Evolutionary conservation across 2,329 filamentous ascomycete genomes (phyloP), one percentile per base, ranked within the genome.

Genomic region (Talaromyces funiculosus): DNA sequence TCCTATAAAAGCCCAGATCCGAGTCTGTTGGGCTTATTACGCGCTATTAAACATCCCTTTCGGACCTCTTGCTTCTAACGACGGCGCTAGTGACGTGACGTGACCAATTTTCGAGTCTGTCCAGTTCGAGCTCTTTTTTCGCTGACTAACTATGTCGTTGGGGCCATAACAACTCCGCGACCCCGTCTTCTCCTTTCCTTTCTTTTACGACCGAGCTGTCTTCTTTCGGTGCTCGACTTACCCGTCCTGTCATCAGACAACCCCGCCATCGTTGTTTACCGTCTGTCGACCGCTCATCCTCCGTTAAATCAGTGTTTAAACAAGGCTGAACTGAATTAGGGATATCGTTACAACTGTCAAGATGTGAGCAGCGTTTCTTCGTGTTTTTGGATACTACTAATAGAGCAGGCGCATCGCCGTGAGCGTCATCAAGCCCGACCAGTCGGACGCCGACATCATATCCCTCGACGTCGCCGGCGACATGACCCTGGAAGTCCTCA

Each of bases 401-500:
- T 26, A 14, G 53, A n/a, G 53, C 67, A 96, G 91, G 92, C 89
- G 87, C 76, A 88, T 96, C 77, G 94, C 91, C 57, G 86, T 96
- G 75, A 90, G 85, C 75, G 89, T 96, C 73, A 89, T 89, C 72
- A 88, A 89, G 66, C 85, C 88, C 65, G 86, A 89, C 72, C 81
- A 86, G 65, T 77, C 78, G 67, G 88, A 91, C 72, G 84, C 87
- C 65, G 89, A 91, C 70, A 83, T 96, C 71, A 81, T 96, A 68
- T 88, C 86, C 61, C 84, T 96, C 66, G 91, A 96, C 68, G 86
- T 96, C 66, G 88, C 89, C 63, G 82, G 86, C 43, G 90, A 90
- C 69, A 91, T 94, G 81, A 90, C 90, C 53, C 78, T 97, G 67
- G 87, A 87, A 69, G 88, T 91, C 57, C 84, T 99, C 66, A 96